A percentile compares a stretch with the other conserved stretches of the same genome.
These are phyloP conservation scores for Arbutus unedo DNA, from an alignment of 148 eudicot genomes.

Conservation along the genomic window DNA sequence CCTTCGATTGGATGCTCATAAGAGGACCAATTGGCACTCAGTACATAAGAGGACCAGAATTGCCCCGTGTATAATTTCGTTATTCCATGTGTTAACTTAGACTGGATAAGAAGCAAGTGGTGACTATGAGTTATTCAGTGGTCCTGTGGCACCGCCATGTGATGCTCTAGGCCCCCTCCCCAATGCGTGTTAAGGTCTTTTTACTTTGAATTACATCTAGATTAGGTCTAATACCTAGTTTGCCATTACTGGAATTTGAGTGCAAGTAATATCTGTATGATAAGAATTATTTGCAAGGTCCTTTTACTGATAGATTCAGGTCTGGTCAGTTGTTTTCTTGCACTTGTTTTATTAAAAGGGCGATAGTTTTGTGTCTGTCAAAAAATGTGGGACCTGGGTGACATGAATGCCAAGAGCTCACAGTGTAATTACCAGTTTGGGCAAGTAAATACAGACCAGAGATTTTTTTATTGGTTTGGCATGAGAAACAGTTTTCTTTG, in stretches of 20 bases:
- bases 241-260: not conserved
- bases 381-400: not conserved
- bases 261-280: not conserved
- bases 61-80: too few relatives aligned
- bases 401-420: not conserved
- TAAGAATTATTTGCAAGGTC: not conserved
- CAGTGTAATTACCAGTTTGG: not conserved
- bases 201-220: not conserved
- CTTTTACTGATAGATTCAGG: not conserved
- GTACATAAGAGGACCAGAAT: too few relatives aligned
- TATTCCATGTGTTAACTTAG: too few relatives aligned
- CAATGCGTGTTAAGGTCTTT: not conserved
- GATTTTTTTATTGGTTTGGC: not conserved
- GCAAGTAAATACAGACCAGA: not conserved
- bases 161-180: too few relatives aligned
- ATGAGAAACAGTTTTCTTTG: not conserved
- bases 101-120: too few relatives aligned
- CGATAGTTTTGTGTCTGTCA: not conserved
- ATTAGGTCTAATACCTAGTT: not conserved
- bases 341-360: not conserved
- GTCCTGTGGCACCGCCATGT: too few relatives aligned
- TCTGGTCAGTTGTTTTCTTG: not conserved
- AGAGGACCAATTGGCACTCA: too few relatives aligned
- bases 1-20: too few relatives aligned
- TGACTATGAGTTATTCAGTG: too few relatives aligned